Evolutionary conservation across 2,329 filamentous ascomycete genomes (phyloP).

Genomic region (Fusarium pseudocircinatum): DNA sequence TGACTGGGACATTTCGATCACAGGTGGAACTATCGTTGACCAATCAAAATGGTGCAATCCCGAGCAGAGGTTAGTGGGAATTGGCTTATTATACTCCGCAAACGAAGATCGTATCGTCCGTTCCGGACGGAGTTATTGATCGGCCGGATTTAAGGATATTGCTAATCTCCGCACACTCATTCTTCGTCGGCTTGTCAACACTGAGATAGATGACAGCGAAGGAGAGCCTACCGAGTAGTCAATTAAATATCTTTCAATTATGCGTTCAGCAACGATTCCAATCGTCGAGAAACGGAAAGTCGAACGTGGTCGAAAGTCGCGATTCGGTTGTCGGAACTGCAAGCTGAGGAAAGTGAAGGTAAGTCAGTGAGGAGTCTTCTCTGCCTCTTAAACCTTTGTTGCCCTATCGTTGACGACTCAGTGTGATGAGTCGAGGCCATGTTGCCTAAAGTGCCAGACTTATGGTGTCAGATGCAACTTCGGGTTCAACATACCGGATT

Average conservation of each 20-base stretch:
- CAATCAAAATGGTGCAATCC: neutral
- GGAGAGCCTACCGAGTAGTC: rapidly evolving
- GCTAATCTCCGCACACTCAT: neutral
- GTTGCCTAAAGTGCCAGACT: neutral
- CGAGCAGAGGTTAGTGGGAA: neutral
- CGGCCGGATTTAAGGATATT: neutral
- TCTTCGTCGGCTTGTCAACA: neutral
- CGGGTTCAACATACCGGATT: neutral
- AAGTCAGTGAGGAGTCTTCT: rapidly evolving
- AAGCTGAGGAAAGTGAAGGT: neutral
- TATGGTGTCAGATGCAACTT: neutral
- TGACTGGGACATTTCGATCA: rapidly evolving
- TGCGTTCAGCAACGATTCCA: rapidly evolving
- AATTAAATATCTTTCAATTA: neutral
- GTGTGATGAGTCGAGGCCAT: neutral
- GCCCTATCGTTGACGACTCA: rapidly evolving
- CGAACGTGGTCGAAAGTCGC: neutral
- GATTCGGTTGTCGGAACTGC: neutral
- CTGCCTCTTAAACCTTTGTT: rapidly evolving
- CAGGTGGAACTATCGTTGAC: neutral
- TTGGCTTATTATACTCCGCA: neutral
- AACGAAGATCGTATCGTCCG: neutral
- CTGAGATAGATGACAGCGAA: neutral
- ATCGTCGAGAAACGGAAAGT: rapidly evolving
- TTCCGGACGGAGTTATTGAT: neutral